A percentile compares a stretch with the other conserved stretches of the same genome.
phyloP scores from a whole-genome alignment of 768 basidiomycete genomes.

The Amanita exitialis region DNA sequence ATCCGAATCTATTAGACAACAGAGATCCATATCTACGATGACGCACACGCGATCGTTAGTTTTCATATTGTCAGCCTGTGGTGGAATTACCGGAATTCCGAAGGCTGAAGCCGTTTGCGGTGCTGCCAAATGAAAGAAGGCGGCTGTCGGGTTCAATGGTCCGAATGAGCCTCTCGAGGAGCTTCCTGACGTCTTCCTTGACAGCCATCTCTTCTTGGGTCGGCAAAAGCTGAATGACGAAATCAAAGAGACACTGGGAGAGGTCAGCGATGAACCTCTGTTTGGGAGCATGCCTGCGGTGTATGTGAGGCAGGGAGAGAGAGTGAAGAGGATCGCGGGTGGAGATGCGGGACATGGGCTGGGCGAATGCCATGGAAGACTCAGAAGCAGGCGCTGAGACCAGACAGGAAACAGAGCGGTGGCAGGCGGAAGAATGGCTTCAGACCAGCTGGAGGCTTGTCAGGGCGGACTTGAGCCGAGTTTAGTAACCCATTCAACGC shows the following conservation, averaged over 20 bases:
- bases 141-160: slow-evolving; percentile 90
- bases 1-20: slow-evolving; percentile 88
- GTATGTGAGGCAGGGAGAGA: not conserved
- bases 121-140: slow-evolving; percentile 90
- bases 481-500: not conserved
- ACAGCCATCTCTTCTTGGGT: slow-evolving; percentile 84
- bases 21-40: slow-evolving; percentile 89
- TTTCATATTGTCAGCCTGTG: not conserved
- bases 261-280: slow-evolving; percentile 72
- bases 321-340: not conserved
- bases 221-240: slow-evolving; percentile 86
- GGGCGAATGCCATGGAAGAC: slow-evolving; percentile 1
- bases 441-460: slow-evolving; percentile 5
- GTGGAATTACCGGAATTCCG: slow-evolving; percentile 73
- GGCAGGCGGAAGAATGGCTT: not conserved
- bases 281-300: slow-evolving; percentile 30
- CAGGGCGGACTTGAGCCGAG: not conserved
- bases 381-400: not conserved
- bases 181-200: slow-evolving; percentile 93
- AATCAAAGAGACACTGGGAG: slow-evolving; percentile 87
- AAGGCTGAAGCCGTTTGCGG: slow-evolving; percentile 94
- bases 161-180: slow-evolving; percentile 91
- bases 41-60: slow-evolving; percentile 2
- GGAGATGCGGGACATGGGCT: not conserved
- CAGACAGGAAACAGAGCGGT: not conserved